A percentile compares a stretch with the other conserved stretches of the same genome.
Evolutionary conservation across 345 rosid species (phyloP).

Genomic region (Linum usitatissimum): DNA sequence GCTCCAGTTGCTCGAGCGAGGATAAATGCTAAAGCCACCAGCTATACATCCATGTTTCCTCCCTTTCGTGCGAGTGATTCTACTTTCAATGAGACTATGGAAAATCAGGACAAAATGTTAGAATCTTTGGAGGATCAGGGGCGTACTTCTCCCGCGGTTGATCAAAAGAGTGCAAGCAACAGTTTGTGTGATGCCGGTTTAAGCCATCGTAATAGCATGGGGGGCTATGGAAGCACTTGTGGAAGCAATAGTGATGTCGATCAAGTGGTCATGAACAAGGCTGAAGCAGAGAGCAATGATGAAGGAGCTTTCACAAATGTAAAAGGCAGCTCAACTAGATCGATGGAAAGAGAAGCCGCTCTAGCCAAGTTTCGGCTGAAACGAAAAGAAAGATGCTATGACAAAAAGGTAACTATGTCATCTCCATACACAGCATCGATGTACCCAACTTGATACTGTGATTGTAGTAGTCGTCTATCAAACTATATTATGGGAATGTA

Average conservation of each 20-base stretch:
- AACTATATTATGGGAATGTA: not conserved
- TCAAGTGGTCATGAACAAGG: slow-evolving; percentile 26
- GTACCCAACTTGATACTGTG: not conserved
- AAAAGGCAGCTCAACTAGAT: slow-evolving; percentile 29
- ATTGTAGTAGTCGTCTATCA: not conserved
- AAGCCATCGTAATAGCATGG: slow-evolving; percentile 33
- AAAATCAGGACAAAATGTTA: slow-evolving; percentile 24
- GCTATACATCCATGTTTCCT: not conserved
- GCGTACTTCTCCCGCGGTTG: slow-evolving; percentile 37
- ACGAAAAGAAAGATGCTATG: slow-evolving; percentile 90
- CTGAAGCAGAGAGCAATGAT: slow-evolving; percentile 43
- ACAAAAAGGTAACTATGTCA: slow-evolving; percentile 55
- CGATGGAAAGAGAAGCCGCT: slow-evolving; percentile 80
- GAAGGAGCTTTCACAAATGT: slow-evolving; percentile 25
- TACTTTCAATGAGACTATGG: slow-evolving; percentile 15
- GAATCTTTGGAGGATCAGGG: slow-evolving; percentile 44
- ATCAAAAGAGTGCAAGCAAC: slow-evolving; percentile 46
- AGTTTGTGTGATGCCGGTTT: slow-evolving; percentile 47
- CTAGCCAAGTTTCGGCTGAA: slow-evolving; percentile 76
- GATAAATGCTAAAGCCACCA: not conserved
- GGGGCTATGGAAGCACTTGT: slow-evolving; percentile 39
- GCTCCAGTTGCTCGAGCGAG: not conserved
- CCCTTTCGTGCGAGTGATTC: slow-evolving; percentile 10
- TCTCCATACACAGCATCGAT: not conserved
- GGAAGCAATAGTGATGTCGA: slow-evolving; percentile 40